phyloP scores from a whole-genome alignment of 2,329 filamentous ascomycete species.

The Colletotrichum sp. region DNA sequence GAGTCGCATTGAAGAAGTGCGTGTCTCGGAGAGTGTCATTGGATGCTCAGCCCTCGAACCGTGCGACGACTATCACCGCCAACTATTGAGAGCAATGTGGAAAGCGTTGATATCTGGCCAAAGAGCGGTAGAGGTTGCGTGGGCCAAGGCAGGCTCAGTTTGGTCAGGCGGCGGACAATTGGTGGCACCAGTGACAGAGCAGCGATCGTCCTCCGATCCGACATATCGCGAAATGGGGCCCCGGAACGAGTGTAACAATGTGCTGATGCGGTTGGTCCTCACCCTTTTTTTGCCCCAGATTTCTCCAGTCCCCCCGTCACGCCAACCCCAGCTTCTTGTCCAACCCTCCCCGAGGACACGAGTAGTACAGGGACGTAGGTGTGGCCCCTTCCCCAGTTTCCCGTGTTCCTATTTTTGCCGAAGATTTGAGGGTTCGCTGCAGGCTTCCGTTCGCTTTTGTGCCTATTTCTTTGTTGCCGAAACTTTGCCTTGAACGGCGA shows the following conservation, averaged over 20 bases:
- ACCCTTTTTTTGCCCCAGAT: slow-evolving; percentile 2
- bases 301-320: slow-evolving; percentile 1
- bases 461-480: background rate
- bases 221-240: slow-evolving; percentile 2
- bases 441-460: background rate
- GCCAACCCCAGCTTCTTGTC: background rate
- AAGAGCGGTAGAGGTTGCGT: slow-evolving; percentile 18
- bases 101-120: background rate
- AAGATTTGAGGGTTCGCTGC: background rate
- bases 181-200: slow-evolving; percentile 8
- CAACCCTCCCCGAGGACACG: background rate
- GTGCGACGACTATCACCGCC: background rate
- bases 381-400: background rate
- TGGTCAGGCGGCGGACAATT: slow-evolving; percentile 14
- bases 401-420: slow-evolving; percentile 15
- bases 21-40: background rate
- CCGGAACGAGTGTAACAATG: slow-evolving; percentile 7
- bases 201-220: slow-evolving; percentile 13
- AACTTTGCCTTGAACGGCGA: background rate
- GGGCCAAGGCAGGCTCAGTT: slow-evolving; percentile 12
- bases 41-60: background rate
- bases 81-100: background rate
- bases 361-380: background rate
- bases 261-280: background rate
- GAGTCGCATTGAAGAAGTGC: background rate